Evolutionary conservation across 371 early-diverging fungal genomes (phyloP).

Genomic region (Funneliformis caledonium): DNA sequence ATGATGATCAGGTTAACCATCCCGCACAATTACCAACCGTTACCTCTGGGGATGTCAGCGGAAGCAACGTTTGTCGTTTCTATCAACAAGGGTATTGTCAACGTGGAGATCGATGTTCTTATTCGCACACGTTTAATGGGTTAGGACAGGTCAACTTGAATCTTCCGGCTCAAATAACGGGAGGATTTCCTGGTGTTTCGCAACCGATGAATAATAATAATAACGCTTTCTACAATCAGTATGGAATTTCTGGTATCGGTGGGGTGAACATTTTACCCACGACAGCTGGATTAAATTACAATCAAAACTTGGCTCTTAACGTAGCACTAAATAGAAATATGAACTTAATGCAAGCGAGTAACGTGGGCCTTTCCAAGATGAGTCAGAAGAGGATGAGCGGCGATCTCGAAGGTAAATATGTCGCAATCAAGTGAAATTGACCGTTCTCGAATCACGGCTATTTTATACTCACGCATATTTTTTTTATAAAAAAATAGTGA

Average conservation of each 20-base stretch:
- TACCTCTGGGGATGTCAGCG: not conserved
- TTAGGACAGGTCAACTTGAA: conserved; percentile 23
- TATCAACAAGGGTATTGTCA: conserved; percentile 66
- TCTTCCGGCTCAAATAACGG: conserved; percentile 26
- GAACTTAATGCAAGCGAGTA: conserved; percentile 41
- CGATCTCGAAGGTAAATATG: conserved; percentile 44
- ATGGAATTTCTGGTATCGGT: conserved; percentile 42
- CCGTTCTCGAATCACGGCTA: too few relatives aligned
- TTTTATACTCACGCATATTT: too few relatives aligned
- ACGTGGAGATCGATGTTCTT: conserved; percentile 64
- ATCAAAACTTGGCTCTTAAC: conserved; percentile 33
- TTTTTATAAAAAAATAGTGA: conserved; percentile 43
- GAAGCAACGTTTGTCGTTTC: conserved; percentile 52
- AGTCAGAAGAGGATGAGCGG: conserved; percentile 45
- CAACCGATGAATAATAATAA: conserved; percentile 38
- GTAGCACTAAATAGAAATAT: conserved; percentile 39
- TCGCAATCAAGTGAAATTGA: not conserved
- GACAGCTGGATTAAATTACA: conserved; percentile 39
- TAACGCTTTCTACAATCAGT: conserved; percentile 43
- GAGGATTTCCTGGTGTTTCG: conserved; percentile 31
- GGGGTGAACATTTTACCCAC: conserved; percentile 39
- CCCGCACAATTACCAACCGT: not conserved
- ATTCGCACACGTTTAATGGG: conserved; percentile 52
- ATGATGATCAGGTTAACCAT: conserved; percentile 28
- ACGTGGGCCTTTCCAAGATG: conserved; percentile 39